Percentiles rank a stretch among this genome's conserved stretches.
phyloP scores from a whole-genome alignment of 73 alveolate species.

The Paramecium sonneborni region DNA sequence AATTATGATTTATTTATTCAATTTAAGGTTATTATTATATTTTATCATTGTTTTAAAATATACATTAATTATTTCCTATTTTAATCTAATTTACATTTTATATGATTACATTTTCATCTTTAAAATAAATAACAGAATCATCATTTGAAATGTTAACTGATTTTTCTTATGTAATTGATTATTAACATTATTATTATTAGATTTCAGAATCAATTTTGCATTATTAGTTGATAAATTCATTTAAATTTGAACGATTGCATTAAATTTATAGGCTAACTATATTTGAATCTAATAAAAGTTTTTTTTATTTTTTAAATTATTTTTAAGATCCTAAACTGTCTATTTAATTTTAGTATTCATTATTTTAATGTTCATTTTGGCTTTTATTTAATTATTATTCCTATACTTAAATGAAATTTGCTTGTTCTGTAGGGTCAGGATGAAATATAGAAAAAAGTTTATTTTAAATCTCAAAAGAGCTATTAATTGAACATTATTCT shows the following conservation, averaged over 20 bases:
- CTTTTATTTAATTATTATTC: background rate
- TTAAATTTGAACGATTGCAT: background rate
- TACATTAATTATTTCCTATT: background rate
- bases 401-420: background rate
- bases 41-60: background rate
- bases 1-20: background rate
- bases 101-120: background rate
- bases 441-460: background rate
- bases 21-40: background rate
- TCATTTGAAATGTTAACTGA: too few relatives aligned
- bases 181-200: background rate
- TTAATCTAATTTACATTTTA: background rate
- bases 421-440: background rate
- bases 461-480: background rate
- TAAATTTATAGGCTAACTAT: background rate
- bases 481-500: background rate
- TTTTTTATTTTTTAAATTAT: background rate
- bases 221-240: background rate
- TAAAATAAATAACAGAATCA: too few relatives aligned
- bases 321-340: background rate
- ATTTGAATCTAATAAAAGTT: background rate
- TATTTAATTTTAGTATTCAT: background rate
- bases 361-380: background rate
- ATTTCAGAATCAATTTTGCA: background rate
- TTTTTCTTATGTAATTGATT: background rate